A percentile compares a stretch with the other conserved stretches of the same genome.
Conservation (phyloP, 108 stramenopile genomes). For the Asterionellopsis glacialis region DNA sequence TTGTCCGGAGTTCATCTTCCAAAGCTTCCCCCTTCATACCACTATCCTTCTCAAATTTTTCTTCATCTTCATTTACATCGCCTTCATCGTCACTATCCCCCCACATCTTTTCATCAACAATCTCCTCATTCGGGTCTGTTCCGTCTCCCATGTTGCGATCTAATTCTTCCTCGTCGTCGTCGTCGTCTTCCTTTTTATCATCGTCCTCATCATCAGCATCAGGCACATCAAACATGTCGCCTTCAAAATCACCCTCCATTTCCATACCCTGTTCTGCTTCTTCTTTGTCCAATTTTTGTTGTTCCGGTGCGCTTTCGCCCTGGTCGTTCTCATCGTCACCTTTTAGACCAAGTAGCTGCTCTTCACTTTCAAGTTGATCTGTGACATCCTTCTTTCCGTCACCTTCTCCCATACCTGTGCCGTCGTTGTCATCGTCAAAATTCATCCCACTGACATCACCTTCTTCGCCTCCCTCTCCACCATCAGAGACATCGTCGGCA, state of each 20-base stretch:
- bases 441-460: slow-evolving; percentile 72
- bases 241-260: slow-evolving; percentile 97
- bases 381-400: slow-evolving; percentile 95
- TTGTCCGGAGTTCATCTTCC: slow-evolving; percentile 92
- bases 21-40: slow-evolving; percentile 76
- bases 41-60: slow-evolving; percentile 92
- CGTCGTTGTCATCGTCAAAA: slow-evolving; percentile 94
- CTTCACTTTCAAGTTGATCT: slow-evolving; percentile 96
- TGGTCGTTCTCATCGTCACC: slow-evolving; percentile 57
- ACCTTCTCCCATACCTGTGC: slow-evolving; percentile 99
- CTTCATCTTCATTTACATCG: slow-evolving; percentile 77
- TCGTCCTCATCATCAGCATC: slow-evolving; percentile 71
- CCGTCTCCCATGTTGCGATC: slow-evolving; percentile 99
- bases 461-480: slow-evolving; percentile 59
- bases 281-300: slow-evolving; percentile 83
- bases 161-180: slow-evolving; percentile 89
- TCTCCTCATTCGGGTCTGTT: slow-evolving; percentile 81
- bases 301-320: slow-evolving; percentile 41
- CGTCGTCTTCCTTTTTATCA: slow-evolving; percentile 40
- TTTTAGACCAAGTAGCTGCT: slow-evolving; percentile 93
- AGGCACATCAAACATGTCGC: slow-evolving; percentile 91
- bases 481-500: slow-evolving; percentile 77
- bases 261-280: slow-evolving; percentile 98
- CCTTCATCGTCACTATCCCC: slow-evolving; percentile 91
- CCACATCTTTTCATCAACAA: slow-evolving; percentile 97